A percentile compares a stretch with the other conserved stretches of the same genome.
Conservation (phyloP, 1,284 basidiomycete species). For the Laetiporus sulphureus region DNA sequence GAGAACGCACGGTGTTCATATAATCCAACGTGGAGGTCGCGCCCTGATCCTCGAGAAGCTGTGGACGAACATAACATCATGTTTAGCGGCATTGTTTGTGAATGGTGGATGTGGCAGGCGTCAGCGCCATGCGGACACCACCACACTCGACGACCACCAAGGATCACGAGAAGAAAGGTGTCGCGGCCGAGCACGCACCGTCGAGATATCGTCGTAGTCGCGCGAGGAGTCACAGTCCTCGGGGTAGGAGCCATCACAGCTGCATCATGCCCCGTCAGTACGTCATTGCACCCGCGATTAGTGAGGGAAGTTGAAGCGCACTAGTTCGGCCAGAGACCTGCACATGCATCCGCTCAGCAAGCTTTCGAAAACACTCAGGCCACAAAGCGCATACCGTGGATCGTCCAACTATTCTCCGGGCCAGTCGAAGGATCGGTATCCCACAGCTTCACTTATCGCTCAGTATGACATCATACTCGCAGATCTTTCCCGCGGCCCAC, state of each 20-base stretch:
- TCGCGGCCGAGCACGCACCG: conserved; percentile 29
- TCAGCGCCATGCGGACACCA: too few relatives aligned
- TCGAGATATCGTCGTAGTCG: conserved; percentile 49
- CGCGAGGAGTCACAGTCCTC: conserved; percentile 62
- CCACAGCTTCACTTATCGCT: conserved; percentile 26
- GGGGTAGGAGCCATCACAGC: conserved; percentile 63
- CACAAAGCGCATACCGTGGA: conserved; percentile 48
- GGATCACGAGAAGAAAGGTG: too few relatives aligned
- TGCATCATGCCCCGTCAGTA: conserved; percentile 19
- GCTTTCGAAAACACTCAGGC: neutral
- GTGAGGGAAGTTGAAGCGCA: conserved; percentile 29
- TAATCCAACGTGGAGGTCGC: conserved; percentile 56
- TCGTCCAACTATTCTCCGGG: conserved; percentile 66
- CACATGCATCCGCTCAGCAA: conserved; percentile 3
- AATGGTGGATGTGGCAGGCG: too few relatives aligned
- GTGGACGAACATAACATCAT: too few relatives aligned
- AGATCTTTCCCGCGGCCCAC: conserved; percentile 21
- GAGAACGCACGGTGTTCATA: conserved; percentile 47
- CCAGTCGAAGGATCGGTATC: conserved; percentile 49
- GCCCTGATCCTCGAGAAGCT: conserved; percentile 57
- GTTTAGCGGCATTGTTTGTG: too few relatives aligned
- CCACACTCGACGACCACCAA: neutral
- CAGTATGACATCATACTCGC: conserved; percentile 1
- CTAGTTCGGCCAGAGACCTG: conserved; percentile 69
- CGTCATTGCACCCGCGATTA: neutral